Evolutionary conservation across 192 early-diverging fungal genomes (phyloP).

Genomic region (Phlyctochytrium arcticum): DNA sequence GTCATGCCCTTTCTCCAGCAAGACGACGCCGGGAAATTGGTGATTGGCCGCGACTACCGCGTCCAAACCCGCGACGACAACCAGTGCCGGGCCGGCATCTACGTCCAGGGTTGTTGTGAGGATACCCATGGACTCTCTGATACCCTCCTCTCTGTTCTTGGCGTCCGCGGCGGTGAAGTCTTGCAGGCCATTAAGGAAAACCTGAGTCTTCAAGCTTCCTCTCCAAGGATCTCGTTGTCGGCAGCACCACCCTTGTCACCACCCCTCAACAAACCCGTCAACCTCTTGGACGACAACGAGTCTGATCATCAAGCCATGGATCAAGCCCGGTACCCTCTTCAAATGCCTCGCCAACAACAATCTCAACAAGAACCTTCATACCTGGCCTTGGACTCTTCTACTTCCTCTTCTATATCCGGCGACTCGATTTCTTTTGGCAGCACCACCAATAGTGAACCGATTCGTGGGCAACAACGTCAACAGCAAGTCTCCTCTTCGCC

Average conservation of each 20-base stretch:
- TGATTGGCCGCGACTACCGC: constrained; percentile 8
- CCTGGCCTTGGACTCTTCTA: neutral
- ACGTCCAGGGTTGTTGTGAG: constrained; percentile 24
- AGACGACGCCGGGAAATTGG: neutral
- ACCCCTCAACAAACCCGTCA: too few species aligned
- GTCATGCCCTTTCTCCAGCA: neutral
- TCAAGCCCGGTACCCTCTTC: too few species aligned
- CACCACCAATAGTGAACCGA: too few species aligned
- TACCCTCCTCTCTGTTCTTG: constrained; percentile 14
- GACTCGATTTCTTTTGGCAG: too few species aligned
- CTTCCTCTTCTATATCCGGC: too few species aligned
- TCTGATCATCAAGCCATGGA: too few species aligned
- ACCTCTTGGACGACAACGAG: too few species aligned
- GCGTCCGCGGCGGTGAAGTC: constrained; percentile 13
- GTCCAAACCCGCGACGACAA: neutral
- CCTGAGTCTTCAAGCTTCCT: too few species aligned
- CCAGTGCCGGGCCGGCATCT: neutral
- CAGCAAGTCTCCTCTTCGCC: neutral
- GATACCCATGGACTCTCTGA: constrained; percentile 24
- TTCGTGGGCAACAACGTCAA: too few species aligned
- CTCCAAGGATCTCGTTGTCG: too few species aligned
- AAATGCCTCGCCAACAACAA: neutral
- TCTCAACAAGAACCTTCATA: neutral
- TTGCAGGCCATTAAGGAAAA: neutral
- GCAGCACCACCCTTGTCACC: too few species aligned